These are phyloP conservation scores for Leishmania tropica DNA, from an alignment of 208 protist species.

Conservation along the genomic window DNA sequence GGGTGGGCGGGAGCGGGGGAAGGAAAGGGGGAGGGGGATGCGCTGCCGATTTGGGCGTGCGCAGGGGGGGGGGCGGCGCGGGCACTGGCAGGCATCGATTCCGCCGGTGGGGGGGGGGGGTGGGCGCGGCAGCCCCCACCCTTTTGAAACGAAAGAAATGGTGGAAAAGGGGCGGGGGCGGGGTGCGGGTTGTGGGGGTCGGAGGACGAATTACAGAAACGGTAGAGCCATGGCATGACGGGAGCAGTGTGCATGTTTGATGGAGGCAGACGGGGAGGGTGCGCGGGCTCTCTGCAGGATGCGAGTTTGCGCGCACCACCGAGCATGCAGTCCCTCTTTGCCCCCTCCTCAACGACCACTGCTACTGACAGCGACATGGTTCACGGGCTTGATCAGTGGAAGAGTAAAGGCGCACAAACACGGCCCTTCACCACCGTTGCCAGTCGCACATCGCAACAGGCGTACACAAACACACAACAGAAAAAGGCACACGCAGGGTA, in stretches of 20 bases:
- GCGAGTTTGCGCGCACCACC: too few species aligned
- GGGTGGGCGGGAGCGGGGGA: too few species aligned
- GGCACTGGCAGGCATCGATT: not conserved
- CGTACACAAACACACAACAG: too few species aligned
- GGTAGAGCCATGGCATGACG: not conserved
- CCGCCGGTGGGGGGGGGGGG: too few species aligned
- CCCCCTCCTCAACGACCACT: not conserved
- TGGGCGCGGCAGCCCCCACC: too few species aligned
- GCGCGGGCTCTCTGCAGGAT: not conserved
- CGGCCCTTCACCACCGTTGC: not conserved
- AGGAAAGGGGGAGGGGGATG: too few species aligned
- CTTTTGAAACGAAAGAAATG: too few species aligned
- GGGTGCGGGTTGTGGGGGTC: too few species aligned
- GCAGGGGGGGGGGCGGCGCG: too few species aligned
- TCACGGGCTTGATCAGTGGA: not conserved
- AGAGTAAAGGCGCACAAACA: not conserved
- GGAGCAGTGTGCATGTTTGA: not conserved
- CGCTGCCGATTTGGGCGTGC: too few species aligned
- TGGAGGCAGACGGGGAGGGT: not conserved
- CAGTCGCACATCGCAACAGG: not conserved
- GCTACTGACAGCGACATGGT: not conserved
- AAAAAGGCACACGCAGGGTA: not conserved
- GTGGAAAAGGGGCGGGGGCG: too few species aligned
- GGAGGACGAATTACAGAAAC: not conserved
- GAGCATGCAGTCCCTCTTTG: not conserved